Percentiles rank a stretch among this genome's conserved stretches.
Conservation (phyloP, 78 protist species). For the Dictyostelium firmibasis region DNA sequence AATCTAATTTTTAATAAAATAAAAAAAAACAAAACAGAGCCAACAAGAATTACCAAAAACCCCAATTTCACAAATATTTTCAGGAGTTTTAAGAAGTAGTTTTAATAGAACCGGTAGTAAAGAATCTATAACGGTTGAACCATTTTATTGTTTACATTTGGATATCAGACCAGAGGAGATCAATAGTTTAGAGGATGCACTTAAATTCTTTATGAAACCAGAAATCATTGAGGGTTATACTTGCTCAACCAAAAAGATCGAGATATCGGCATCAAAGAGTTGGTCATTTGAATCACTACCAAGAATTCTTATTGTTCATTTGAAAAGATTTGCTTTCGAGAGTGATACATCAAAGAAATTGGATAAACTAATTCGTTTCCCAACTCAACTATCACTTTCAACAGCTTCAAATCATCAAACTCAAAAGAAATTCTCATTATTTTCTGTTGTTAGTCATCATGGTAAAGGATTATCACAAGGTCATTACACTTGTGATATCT, state of each 20-base stretch:
- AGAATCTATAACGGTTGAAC: conserved; percentile 57
- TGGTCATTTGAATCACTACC: conserved; percentile 65
- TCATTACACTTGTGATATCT: conserved; percentile 70
- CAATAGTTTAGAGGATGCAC: conserved; percentile 41
- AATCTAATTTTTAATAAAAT: too few species aligned
- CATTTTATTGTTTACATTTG: conserved; percentile 69
- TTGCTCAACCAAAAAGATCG: conserved; percentile 40
- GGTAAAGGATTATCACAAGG: conserved; percentile 76
- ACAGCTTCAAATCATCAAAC: background rate
- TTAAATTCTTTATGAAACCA: conserved; percentile 49
- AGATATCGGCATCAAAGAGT: conserved; percentile 31
- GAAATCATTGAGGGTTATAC: conserved; percentile 55
- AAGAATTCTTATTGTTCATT: conserved; percentile 46
- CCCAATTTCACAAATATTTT: conserved; percentile 71
- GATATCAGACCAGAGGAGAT: conserved; percentile 63
- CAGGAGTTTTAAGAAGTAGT: conserved; percentile 59
- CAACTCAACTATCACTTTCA: conserved; percentile 25
- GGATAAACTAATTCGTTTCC: conserved; percentile 58
- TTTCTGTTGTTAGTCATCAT: conserved; percentile 53
- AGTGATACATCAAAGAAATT: conserved; percentile 37
- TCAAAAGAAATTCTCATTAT: background rate
- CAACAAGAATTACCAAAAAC: conserved; percentile 60
- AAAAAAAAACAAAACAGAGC: background rate
- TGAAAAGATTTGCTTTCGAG: conserved; percentile 62
- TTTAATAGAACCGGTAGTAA: conserved; percentile 41